A percentile compares a stretch with the other conserved stretches of the same genome.
Conservation (phyloP, 495 filamentous ascomycete species). For the Penicillium desertorum region DNA sequence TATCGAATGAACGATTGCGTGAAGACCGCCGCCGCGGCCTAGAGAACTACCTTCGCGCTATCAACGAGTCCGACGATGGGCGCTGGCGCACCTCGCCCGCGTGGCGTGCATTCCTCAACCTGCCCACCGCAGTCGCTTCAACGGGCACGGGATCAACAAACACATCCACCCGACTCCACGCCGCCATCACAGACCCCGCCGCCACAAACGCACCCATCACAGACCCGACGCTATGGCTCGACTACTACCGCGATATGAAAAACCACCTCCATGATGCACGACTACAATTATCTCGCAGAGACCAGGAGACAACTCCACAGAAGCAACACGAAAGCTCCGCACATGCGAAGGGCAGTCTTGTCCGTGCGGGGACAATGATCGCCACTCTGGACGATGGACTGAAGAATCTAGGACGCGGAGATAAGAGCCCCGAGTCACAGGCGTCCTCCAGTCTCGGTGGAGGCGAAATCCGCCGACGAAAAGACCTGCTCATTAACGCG, state of each 20-base stretch:
- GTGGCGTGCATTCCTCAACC: slow-evolving; percentile 85
- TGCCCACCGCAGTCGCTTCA: slow-evolving; percentile 58
- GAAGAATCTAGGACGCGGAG: slow-evolving; percentile 39
- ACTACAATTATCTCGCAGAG: slow-evolving; percentile 68
- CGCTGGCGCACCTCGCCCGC: slow-evolving; percentile 82
- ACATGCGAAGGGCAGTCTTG: slow-evolving; percentile 76
- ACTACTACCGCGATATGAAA: slow-evolving; percentile 82
- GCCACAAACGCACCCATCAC: slow-evolving; percentile 52
- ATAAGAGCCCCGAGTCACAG: slow-evolving; percentile 6
- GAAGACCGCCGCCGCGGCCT: slow-evolving; percentile 74
- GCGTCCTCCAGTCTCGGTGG: slow-evolving; percentile 58
- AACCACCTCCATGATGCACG: slow-evolving; percentile 77
- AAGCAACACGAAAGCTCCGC: slow-evolving; percentile 76
- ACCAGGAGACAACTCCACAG: slow-evolving; percentile 66
- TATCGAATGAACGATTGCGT: slow-evolving; percentile 71
- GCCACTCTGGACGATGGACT: slow-evolving; percentile 70
- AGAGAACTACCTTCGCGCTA: slow-evolving; percentile 77
- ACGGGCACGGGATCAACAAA: slow-evolving; percentile 41
- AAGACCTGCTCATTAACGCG: slow-evolving; percentile 74
- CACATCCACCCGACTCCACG: slow-evolving; percentile 40
- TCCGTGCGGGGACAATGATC: slow-evolving; percentile 70
- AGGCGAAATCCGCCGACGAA: slow-evolving; percentile 80
- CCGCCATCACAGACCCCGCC: slow-evolving; percentile 46
- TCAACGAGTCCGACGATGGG: slow-evolving; percentile 71
- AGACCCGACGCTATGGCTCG: slow-evolving; percentile 84